A percentile compares a stretch with the other conserved stretches of the same genome.
These are phyloP conservation scores for Nakaseomyces kungkrabaensis DNA, from an alignment of 1,139 yeast species.

Conservation along the genomic window DNA sequence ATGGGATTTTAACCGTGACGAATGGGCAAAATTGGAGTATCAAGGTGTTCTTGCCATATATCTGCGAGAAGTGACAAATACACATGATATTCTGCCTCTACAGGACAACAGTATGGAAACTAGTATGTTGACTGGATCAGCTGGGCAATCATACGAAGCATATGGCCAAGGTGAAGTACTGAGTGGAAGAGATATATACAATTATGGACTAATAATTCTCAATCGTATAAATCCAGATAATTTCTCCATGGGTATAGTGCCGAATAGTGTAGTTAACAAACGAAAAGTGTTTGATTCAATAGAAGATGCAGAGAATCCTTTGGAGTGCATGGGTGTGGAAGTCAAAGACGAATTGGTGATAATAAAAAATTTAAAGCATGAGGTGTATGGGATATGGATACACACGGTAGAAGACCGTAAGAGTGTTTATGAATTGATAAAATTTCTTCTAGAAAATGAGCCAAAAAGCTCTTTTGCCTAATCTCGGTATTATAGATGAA, in stretches of 20 bases:
- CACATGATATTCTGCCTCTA: conserved; percentile 14
- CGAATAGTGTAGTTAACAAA: conserved; percentile 41
- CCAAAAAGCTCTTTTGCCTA: conserved; percentile 28
- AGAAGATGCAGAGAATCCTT: conserved; percentile 33
- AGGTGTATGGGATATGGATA: conserved; percentile 83
- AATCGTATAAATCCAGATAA: conserved; percentile 70
- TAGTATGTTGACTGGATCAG: conserved; percentile 17
- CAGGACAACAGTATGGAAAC: conserved; percentile 7
- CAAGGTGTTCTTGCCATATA: conserved; percentile 80
- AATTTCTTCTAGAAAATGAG: conserved; percentile 30
- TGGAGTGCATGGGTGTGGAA: conserved; percentile 61
- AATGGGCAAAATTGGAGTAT: conserved; percentile 56
- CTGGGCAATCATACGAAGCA: conserved; percentile 1
- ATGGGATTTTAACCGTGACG: conserved; percentile 53
- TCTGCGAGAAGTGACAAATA: conserved; percentile 41
- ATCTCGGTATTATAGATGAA: background rate
- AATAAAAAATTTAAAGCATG: conserved; percentile 64
- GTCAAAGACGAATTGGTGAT: conserved; percentile 73
- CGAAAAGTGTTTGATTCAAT: conserved; percentile 34
- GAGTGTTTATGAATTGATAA: conserved; percentile 48
- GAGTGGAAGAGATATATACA: conserved; percentile 39
- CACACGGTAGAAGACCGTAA: conserved; percentile 68
- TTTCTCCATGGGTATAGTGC: conserved; percentile 69
- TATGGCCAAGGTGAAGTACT: conserved; percentile 13
- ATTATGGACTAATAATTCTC: conserved; percentile 69